These are phyloP conservation scores for Vaccinium darrowii DNA, from an alignment of 148 eudicot genomes.

Conservation along the genomic window DNA sequence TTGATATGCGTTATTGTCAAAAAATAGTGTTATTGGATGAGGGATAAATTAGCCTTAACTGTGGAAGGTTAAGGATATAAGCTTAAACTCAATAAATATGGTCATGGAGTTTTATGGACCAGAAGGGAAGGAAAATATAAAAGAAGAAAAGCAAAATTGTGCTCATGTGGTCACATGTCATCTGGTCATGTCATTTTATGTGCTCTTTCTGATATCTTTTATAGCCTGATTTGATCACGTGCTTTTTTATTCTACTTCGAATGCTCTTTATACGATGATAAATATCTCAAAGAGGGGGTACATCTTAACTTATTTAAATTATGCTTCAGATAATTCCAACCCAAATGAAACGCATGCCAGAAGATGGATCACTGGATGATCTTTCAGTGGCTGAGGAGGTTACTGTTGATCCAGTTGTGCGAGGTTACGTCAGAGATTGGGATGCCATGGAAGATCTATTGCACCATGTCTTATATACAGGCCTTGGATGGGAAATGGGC, in stretches of 20 bases:
- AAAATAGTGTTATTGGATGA: not conserved
- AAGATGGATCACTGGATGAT: conserved; percentile 48
- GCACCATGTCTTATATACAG: conserved; percentile 71
- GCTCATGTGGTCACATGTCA: not conserved
- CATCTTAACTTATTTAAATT: conserved; percentile 18
- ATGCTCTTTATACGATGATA: not conserved
- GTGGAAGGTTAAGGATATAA: not conserved
- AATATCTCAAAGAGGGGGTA: not conserved
- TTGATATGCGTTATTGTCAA: no score
- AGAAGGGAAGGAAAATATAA: not conserved
- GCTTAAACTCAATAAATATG: not conserved
- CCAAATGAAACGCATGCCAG: conserved; percentile 84
- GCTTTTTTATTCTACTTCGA: not conserved
- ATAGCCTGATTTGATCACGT: not conserved
- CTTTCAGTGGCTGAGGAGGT: conserved; percentile 39
- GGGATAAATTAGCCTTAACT: not conserved
- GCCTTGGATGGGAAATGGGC: conserved; percentile 97
- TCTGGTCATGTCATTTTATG: not conserved
- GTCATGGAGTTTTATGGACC: not conserved
- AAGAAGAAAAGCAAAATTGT: not conserved
- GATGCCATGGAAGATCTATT: conserved; percentile 98
- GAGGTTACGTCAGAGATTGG: conserved; percentile 86
- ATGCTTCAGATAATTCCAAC: conserved; percentile 79
- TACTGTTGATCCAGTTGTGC: conserved; percentile 79
- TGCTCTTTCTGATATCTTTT: not conserved